Evolutionary conservation across 2,329 filamentous ascomycete genomes (phyloP), one percentile per base, ranked within the genome.

Genomic region (Colletotrichum higginsianum): DNA sequence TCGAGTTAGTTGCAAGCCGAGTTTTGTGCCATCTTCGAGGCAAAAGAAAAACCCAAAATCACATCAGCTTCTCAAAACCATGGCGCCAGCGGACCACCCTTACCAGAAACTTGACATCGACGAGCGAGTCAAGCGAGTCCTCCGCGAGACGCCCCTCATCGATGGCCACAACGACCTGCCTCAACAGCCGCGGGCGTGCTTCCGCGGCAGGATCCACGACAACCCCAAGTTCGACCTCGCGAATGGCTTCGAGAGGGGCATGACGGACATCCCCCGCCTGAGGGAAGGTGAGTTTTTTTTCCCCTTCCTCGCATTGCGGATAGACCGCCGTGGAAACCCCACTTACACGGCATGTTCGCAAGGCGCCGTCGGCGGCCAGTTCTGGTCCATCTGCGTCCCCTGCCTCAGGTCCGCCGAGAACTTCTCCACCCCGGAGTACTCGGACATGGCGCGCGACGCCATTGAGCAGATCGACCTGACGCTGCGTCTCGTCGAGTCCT

Each of bases 141-240:
- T 79, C 5, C 58, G 66, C 3, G 61, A 61, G 13, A 79, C 78
- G 0, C 79, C 78, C 0, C 76, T 81, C n/a, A 78, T 80, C 26
- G 80, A 82, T 65, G 80, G 80, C 3, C 80, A 82, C 60, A 81
- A 81, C 66, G 80, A 82, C 49, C 75, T 81, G 0, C 79, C 80
- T 0, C 78, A 79, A 21, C 76, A 76, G 26, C 74, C 75, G 3
- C 65, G 75, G 18, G 75, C 73, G 23, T 75, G 71, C 49, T 78
- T 78, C 62, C 76, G 79, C 44, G 77, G 79, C 61, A 78, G 77
- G 61, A 80, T 80, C 11, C 75, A 80, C 66, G 72, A 78, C 44
- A 79, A 80, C 53, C 75, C 75, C 4, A 80, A 79, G 21, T 81
- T 81, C 38, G 78, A 82, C 67, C 72, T 81, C 15, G 71, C 76